Evolutionary conservation across 768 basidiomycete species (phyloP), one percentile per base, ranked within the genome.

Genomic region (Boletus pseudo-olivaceus): DNA sequence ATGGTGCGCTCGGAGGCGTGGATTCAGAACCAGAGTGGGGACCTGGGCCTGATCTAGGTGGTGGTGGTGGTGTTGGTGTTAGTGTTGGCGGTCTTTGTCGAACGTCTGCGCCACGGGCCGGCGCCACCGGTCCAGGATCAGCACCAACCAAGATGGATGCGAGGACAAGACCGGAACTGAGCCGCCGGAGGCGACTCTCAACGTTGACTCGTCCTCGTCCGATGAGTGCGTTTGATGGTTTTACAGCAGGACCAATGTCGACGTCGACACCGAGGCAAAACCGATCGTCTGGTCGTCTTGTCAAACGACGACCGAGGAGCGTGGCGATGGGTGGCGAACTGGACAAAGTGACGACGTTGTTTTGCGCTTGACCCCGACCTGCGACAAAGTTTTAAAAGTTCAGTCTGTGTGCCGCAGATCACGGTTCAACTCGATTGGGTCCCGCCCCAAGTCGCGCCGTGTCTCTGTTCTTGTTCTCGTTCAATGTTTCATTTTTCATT

Each of bases 81-180:
- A 26, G 42, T 23, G 10, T 11, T 23, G 20, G 20, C 20, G 19
- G 32, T 20, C 23, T 32, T 44, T 6, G 38, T 56, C 49, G 53
- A 45, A 15, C 19, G 30, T 53, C 23, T 53, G 32, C 51, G 47
- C 54, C 63, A 51, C 52, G 29, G 41, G 41, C 54, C 57, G 51
- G 52, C 52, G 56, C 58, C 55, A 57, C 56, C 54, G 63, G 51
- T 39, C 45, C 51, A 14, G 46, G 11, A 26, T n/a, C 47, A 7
- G 38, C 4, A 29, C 32, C 42, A 7, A 14, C n/a, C 40, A 26
- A 30, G 38, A 52, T 27, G 17, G 29, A 42, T 27, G 15, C 17
- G 45, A 38, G 26, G 20, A 15, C 32, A 7, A 20, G 15, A 9
- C 40, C 48, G 32, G 48, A 51, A 29, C 27, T 35, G 40, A 40